Base-by-base conservation (phyloP, 345 rosid species). In the Pistacia integerrima region DNA sequence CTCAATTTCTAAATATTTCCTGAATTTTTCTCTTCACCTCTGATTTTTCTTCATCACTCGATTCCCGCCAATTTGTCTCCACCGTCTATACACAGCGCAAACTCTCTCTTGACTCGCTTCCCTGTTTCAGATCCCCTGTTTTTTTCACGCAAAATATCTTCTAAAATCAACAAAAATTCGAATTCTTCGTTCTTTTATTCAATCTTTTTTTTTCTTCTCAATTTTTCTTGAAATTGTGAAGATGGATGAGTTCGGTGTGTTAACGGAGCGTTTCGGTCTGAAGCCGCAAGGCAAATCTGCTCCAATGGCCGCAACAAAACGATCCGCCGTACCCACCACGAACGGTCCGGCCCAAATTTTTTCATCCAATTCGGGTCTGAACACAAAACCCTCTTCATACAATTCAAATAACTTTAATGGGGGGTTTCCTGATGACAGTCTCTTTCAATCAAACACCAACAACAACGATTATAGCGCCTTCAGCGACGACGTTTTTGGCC, bases 261-360 rank as follows among this genome's bases (percentile, higher is more conserved):
- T 93, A 25, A 95, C 99, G 68, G 92, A 93, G 87, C 86, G 89
- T 20, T 92, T 79, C 56, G 97, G 99, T 70, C 74, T 95, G 18
- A 95, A 93, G 70, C 91, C 92, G 3, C 98, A 92, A 78, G 97
- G 97, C 1, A 93, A 92, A 86, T 88, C 97, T 51, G 89, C 94
- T 81, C 97, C 97, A 1, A 93, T 93, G 96, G 89, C 94, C 8
- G 85, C 87, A 25, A 82, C 90, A 2, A 95, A 88, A 74, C 87
- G 83, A 11, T 55, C 91, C 8, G 33, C 54, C 73, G 65, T 76
- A 76, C 65, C 71, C 57, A 60, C 63, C 46, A 17, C 69, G 71
- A 71, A 61, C 76, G 67, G 51, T 1, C 79, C 75, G 63, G 62
- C 83, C 77, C 73, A 82, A 68, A 76, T 74, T 75, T 82, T 78